Base-by-base conservation (phyloP, 129 eudicot genomes). In the Centella asiatica region DNA sequence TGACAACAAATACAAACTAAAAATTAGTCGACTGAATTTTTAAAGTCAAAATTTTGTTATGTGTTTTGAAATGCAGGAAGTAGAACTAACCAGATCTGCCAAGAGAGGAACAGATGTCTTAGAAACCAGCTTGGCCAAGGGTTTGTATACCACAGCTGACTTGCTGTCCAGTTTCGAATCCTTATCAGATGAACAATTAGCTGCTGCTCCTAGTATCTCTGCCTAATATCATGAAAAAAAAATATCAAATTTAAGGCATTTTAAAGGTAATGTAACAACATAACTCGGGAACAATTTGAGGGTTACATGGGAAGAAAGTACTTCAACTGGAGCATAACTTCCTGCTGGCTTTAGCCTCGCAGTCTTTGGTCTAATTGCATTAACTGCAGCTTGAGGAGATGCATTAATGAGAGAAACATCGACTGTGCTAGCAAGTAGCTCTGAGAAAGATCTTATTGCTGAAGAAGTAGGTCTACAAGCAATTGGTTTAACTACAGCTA, bases 51-150 rank as follows among this genome's bases (percentile, higher is more conserved):
- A n/a, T n/a, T n/a, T n/a, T n/a, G n/a, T n/a, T n/a, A n/a, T n/a
- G 10, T 39, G 10, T 39, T 39, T 39, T 39, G 44, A 14, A 14
- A 42, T 11, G 4, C 4, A 14, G 19, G n/a, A n/a, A 15, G 47
- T 42, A 14, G 17, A 55, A 69, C 90, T 73, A 36, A 89, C 97
- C 90, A 78, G 68, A 77, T 72, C 83, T 37, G 85, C 77, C 76
- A 85, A 70, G 71, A 85, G 69, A 68, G 86, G 71, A 66, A 78
- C 34, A 4, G 90, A 78, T 39, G 72, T 44, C 79, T 62, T 78
- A n/a, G 97, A 85, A 7, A 80, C 92, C 2, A 81, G 78, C 71
- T 78, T 89, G 18, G 97, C 95, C 60, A 85, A 59, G 26, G 97
- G 97, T 77, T 78, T 89, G 60, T 80, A 85, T 20, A 85, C 70